These are phyloP conservation scores for Lodderomyces jiufengensis DNA, from an alignment of 1,139 yeast genomes.

Conservation along the genomic window DNA sequence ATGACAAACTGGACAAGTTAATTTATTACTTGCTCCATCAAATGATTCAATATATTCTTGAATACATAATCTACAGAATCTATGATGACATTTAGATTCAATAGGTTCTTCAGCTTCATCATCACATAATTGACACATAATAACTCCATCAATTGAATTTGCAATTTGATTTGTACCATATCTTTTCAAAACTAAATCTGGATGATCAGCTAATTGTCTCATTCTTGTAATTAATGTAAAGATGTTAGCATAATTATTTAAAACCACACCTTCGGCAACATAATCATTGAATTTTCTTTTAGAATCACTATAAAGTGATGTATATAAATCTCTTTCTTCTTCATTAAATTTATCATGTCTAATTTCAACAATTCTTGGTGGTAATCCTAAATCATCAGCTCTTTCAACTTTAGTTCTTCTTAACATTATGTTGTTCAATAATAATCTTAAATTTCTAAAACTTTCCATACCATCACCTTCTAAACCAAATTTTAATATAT, in stretches of 20 bases:
- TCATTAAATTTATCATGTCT: conserved; percentile 84
- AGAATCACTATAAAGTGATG: conserved; percentile 82
- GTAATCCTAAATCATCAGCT: conserved; percentile 95
- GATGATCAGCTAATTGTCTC: conserved; percentile 98
- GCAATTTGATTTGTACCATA: conserved; percentile 43
- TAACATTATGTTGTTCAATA: conserved; percentile 78
- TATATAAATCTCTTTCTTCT: conserved; percentile 89
- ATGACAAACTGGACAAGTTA: conserved; percentile 95
- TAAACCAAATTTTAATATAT: conserved; percentile 80
- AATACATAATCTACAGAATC: conserved; percentile 88
- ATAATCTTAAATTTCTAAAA: conserved; percentile 68
- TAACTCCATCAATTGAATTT: conserved; percentile 49
- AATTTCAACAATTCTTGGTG: conserved; percentile 89
- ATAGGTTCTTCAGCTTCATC: conserved; percentile 98
- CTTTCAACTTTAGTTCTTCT: conserved; percentile 93
- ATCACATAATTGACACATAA: conserved; percentile 90
- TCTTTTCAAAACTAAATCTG: conserved; percentile 84
- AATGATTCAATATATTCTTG: conserved; percentile 85
- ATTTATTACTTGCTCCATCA: conserved; percentile 53
- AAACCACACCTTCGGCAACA: conserved; percentile 92
- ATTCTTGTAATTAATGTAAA: conserved; percentile 93
- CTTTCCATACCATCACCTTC: conserved; percentile 78
- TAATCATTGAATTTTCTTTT: conserved; percentile 80
- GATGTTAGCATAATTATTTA: conserved; percentile 93
- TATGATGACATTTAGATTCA: conserved; percentile 89